Percentiles rank a stretch among this genome's conserved stretches.
Conservation (phyloP, 176 grass and related monocot genomes). For the Eleusine indica region DNA sequence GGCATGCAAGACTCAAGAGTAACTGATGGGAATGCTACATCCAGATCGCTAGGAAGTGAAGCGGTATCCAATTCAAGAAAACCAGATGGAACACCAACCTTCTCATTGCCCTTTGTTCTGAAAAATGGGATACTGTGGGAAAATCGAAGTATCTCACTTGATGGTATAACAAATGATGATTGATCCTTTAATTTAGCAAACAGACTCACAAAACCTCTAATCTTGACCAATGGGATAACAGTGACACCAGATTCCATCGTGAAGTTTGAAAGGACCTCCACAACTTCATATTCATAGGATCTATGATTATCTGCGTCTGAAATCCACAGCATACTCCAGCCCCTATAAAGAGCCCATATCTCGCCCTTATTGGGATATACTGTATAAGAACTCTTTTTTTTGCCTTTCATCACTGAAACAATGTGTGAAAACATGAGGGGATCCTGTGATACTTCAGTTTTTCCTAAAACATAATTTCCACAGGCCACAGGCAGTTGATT, state of each 20-base stretch:
- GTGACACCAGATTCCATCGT: slow-evolving; percentile 41
- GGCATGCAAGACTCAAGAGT: slow-evolving; percentile 43
- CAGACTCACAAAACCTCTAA: slow-evolving; percentile 66
- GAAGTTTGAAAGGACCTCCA: slow-evolving; percentile 74
- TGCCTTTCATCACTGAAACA: slow-evolving; percentile 52
- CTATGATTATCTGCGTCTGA: slow-evolving; percentile 53
- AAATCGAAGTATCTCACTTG: slow-evolving; percentile 62
- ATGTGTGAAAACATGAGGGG: slow-evolving; percentile 76
- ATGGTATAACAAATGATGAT: slow-evolving; percentile 57
- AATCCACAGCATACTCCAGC: slow-evolving; percentile 67
- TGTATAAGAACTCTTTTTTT: slow-evolving; percentile 48
- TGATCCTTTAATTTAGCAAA: slow-evolving; percentile 52
- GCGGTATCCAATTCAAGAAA: slow-evolving; percentile 74
- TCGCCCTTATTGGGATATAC: slow-evolving; percentile 79
- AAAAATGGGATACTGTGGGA: slow-evolving; percentile 71
- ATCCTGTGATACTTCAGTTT: slow-evolving; percentile 41
- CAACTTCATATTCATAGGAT: slow-evolving; percentile 62
- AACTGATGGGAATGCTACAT: slow-evolving; percentile 53
- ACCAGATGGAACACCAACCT: slow-evolving; percentile 49
- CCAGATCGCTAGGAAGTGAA: slow-evolving; percentile 67
- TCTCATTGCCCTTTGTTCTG: slow-evolving; percentile 62
- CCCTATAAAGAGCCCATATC: slow-evolving; percentile 73
- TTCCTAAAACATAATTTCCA: slow-evolving; percentile 62
- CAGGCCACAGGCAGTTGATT: slow-evolving; percentile 64
- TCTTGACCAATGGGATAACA: slow-evolving; percentile 60